Conservation (phyloP, 2,329 filamentous ascomycete genomes). For the Colletotrichum tropicale region DNA sequence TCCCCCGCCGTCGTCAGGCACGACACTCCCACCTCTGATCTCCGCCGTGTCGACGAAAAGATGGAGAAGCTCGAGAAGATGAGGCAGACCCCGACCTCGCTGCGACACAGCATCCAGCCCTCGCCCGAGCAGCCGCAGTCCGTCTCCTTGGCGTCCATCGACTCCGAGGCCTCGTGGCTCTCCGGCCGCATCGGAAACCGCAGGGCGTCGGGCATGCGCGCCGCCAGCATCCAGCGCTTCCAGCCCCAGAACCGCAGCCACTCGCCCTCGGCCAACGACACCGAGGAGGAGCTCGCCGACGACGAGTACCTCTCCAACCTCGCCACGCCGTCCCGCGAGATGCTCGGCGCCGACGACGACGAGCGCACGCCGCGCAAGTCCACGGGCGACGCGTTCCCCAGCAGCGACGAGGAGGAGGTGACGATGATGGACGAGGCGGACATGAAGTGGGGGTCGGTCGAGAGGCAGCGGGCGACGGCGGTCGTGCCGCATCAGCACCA, state of each 20-base stretch:
- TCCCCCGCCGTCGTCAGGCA: conserved; percentile 38
- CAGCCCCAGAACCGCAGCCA: conserved; percentile 22
- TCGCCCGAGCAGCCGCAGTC: conserved; percentile 68
- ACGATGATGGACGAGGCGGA: conserved; percentile 39
- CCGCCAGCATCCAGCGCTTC: conserved; percentile 39
- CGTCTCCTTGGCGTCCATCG: conserved; percentile 89
- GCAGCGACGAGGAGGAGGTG: conserved; percentile 62
- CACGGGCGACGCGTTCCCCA: conserved; percentile 57
- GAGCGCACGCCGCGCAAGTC: conserved; percentile 37
- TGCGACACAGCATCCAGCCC: conserved; percentile 40
- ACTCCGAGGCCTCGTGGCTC: conserved; percentile 96
- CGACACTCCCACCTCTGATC: conserved; percentile 52
- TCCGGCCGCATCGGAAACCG: conserved; percentile 70
- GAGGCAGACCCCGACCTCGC: conserved; percentile 50
- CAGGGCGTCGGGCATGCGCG: conserved; percentile 50
- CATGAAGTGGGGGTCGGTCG: conserved; percentile 58
- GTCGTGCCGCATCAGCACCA: conserved; percentile 21
- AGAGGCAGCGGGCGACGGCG: conserved; percentile 38
- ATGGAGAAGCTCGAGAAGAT: conserved; percentile 34
- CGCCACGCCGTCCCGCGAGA: conserved; percentile 15
- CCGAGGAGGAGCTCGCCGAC: conserved; percentile 72
- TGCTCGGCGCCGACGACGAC: conserved; percentile 24
- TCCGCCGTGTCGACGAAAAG: conserved; percentile 39
- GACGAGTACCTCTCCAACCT: conserved; percentile 72
- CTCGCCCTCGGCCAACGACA: conserved; percentile 41